Evolutionary conservation across 495 filamentous ascomycete species (phyloP).

Genomic region (Penicillium salamii): DNA sequence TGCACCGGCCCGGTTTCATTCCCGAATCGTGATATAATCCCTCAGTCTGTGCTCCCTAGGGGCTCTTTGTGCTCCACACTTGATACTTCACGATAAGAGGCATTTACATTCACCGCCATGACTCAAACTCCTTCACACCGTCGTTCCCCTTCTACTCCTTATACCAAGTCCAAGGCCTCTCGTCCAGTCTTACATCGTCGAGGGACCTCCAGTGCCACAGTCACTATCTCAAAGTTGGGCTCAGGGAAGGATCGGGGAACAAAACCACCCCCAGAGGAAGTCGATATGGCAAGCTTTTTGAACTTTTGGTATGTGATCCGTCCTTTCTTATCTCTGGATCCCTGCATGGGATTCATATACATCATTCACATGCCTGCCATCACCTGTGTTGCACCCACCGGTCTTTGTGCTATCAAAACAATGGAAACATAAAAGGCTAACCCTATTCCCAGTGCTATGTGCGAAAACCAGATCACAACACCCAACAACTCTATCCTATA

Average conservation of each 20-base stretch:
- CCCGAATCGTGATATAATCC: slow-evolving; percentile 17
- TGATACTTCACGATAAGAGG: slow-evolving; percentile 24
- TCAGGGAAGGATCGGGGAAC: slow-evolving; percentile 26
- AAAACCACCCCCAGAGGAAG: slow-evolving; percentile 32
- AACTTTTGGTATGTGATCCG: slow-evolving; percentile 58
- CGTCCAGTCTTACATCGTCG: slow-evolving; percentile 38
- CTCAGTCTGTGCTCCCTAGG: slow-evolving; percentile 28
- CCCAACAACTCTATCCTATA: slow-evolving; percentile 60
- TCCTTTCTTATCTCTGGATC: slow-evolving; percentile 21
- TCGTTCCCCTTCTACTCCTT: slow-evolving; percentile 34
- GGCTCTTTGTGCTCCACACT: slow-evolving; percentile 33
- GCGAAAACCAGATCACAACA: slow-evolving; percentile 64
- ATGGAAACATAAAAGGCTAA: slow-evolving; percentile 26
- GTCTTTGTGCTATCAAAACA: too few relatives aligned
- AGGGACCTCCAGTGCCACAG: slow-evolving; percentile 31
- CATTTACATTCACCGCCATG: slow-evolving; percentile 46
- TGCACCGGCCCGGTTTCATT: slow-evolving; percentile 5
- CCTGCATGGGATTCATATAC: slow-evolving; percentile 19
- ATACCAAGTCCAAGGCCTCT: slow-evolving; percentile 32
- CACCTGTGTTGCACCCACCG: slow-evolving; percentile 8
- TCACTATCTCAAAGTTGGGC: slow-evolving; percentile 41
- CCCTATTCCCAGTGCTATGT: slow-evolving; percentile 50
- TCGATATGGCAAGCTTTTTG: slow-evolving; percentile 60
- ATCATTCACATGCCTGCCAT: slow-evolving; percentile 26
- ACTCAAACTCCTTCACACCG: slow-evolving; percentile 42